Evolutionary conservation across 1,284 basidiomycete genomes (phyloP).

Genomic region (Ustilago bromivora): DNA sequence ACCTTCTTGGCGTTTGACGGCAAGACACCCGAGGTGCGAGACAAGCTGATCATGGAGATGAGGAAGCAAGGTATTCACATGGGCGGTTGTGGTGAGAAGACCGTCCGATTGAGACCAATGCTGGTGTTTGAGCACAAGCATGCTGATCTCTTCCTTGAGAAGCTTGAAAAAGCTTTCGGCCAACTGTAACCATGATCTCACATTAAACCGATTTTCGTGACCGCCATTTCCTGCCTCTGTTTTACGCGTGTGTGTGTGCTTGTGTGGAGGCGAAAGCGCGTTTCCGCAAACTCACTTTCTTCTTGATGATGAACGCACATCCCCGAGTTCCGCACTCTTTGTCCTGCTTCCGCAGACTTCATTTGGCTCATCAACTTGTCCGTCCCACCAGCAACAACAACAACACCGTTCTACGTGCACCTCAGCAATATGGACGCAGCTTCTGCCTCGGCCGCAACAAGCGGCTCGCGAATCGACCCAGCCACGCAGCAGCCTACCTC

Average conservation of each 20-base stretch:
- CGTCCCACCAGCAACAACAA: neutral
- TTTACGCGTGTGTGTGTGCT: neutral
- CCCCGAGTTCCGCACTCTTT: slow-evolving; percentile 19
- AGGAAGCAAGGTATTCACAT: slow-evolving; percentile 71
- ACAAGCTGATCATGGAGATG: slow-evolving; percentile 72
- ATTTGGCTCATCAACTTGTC: slow-evolving; percentile 5
- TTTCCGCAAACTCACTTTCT: slow-evolving; percentile 12
- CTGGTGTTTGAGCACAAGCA: slow-evolving; percentile 72
- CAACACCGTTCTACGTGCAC: neutral
- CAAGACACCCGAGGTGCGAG: slow-evolving; percentile 68
- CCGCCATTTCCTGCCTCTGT: neutral
- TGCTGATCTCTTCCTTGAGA: slow-evolving; percentile 70
- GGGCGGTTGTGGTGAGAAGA: slow-evolving; percentile 70
- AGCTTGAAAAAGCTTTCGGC: slow-evolving; percentile 59
- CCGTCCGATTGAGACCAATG: slow-evolving; percentile 73
- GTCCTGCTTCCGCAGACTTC: neutral
- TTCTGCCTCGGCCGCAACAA: neutral
- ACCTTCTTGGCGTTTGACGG: slow-evolving; percentile 74
- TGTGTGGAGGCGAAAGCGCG: slow-evolving; percentile 21
- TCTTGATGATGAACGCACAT: neutral
- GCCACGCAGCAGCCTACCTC: neutral
- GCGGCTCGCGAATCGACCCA: slow-evolving; percentile 6
- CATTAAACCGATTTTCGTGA: neutral
- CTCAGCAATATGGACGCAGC: neutral
- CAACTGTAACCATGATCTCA: slow-evolving; percentile 7